Base-by-base conservation (phyloP, 2,329 filamentous ascomycete genomes). In the Eurotiales sp. region DNA sequence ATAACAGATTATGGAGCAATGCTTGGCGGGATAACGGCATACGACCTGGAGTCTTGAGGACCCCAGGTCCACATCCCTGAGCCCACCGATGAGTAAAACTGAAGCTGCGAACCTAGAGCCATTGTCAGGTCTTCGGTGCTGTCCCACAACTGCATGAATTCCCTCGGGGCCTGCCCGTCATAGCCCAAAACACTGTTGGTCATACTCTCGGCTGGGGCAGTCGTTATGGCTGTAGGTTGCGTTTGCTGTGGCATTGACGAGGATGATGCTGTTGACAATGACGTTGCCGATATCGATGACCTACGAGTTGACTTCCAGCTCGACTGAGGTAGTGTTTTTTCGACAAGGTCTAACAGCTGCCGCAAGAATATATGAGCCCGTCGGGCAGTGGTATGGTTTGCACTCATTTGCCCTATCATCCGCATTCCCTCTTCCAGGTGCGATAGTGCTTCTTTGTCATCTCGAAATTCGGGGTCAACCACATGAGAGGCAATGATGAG, bases 351-450 rank as follows among this genome's bases (percentile, higher is more conserved):
- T 10, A 54, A 21, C 19, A 54, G 14, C 32, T 54, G 51, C 11
- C 51, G 51, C 19, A 54, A 39, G 29, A 54, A 54, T 10, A 50
- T 43, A 41, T 54, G 47, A 34, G 51, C 51, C 19, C 51, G 46
- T 11, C 47, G 46, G 4, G 51, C 51, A 39, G 41, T 40, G 8
- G 51, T 47, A 44, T 50, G 51, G 29, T 54, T 54, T 30, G 51
- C 51, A 29, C 46, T 50, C 46, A 50, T 50, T 47, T 54, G 51
- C 4, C 46, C 42, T 21, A 54, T 54, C 51, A 54, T 54, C 17
- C 46, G 47, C 51, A 54, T 54, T 36, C 46, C 51, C 22, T 50
- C 46, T 46, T 54, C 51, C 14, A 54, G 42, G 36, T 54, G 51
- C 27, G 42, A 32, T 12, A 54, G 25, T 40, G 51, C 46, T 43